phyloP scores from a whole-genome alignment of 2,329 filamentous ascomycete genomes.

The Trichoderma oligosporum region DNA sequence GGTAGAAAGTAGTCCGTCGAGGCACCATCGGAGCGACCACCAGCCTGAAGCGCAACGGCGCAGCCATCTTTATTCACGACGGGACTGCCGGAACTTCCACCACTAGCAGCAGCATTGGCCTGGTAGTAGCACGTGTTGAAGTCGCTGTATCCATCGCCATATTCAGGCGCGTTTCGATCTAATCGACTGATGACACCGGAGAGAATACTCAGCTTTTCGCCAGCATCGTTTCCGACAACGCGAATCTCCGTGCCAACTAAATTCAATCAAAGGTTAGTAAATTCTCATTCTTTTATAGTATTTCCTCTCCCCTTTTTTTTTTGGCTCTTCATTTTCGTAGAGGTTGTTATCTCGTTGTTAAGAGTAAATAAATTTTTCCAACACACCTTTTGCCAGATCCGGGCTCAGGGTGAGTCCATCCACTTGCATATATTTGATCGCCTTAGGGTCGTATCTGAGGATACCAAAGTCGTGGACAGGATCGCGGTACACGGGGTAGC shows the following conservation, averaged over 20 bases:
- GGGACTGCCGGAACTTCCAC: conserved; percentile 95
- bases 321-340: too few species aligned
- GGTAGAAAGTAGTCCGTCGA: conserved; percentile 98
- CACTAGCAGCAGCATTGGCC: conserved; percentile 92
- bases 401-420: conserved; percentile 75
- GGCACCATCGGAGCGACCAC: conserved; percentile 87
- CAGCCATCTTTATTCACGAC: conserved; percentile 94
- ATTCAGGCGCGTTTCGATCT: conserved; percentile 94
- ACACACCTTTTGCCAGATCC: conserved; percentile 68
- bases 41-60: conserved; percentile 89
- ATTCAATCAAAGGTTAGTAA: not conserved
- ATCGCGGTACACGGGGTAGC: conserved; percentile 93
- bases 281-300: not conserved
- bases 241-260: conserved; percentile 86
- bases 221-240: conserved; percentile 96
- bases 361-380: not conserved
- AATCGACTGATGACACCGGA: conserved; percentile 95
- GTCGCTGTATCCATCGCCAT: conserved; percentile 95
- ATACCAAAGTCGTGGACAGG: conserved; percentile 99
- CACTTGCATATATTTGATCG: conserved; percentile 95
- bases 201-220: conserved; percentile 95
- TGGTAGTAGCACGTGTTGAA: conserved; percentile 98
- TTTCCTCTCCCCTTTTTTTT: conserved; percentile 17
- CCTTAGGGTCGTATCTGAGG: conserved; percentile 89
- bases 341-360: conserved; percentile 21